These are phyloP conservation scores for Phytophthora agathidicida DNA, from an alignment of 352 stramenopile species.

Conservation along the genomic window DNA sequence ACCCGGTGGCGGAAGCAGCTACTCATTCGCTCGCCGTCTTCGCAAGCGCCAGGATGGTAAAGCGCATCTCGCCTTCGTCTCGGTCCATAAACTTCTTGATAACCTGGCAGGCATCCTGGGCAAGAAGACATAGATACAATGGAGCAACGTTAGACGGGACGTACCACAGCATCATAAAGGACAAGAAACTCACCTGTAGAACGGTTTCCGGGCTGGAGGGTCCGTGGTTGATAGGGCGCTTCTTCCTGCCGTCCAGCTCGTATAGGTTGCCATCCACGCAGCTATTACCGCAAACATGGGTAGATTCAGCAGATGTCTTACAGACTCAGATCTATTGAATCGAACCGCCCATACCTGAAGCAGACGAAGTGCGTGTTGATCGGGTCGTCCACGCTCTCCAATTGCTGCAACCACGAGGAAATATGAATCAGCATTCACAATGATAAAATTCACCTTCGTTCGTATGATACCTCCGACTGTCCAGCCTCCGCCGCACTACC, in stretches of 20 bases:
- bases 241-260: conserved; percentile 96
- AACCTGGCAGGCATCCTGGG: conserved; percentile 86
- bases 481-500: conserved; percentile 88
- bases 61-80: conserved; percentile 94
- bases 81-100: conserved; percentile 95
- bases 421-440: neutral
- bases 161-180: no score
- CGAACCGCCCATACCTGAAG: conserved; percentile 70
- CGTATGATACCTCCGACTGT: conserved; percentile 91
- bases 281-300: conserved; percentile 32
- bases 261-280: conserved; percentile 93
- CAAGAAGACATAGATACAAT: neutral
- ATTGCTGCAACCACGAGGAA: conserved; percentile 51
- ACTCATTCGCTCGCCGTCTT: conserved; percentile 56
- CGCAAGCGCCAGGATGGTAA: conserved; percentile 94
- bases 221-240: conserved; percentile 94
- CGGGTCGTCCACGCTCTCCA: conserved; percentile 90
- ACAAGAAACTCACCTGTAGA: conserved; percentile 51
- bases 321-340: neutral
- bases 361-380: conserved; percentile 98
- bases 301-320: no score
- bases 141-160: neutral
- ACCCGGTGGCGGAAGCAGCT: neutral
- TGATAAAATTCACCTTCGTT: neutral
- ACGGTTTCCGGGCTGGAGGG: conserved; percentile 84